These are phyloP conservation scores for Ophiocordyceps unilateralis DNA, from an alignment of 2,329 filamentous ascomycete genomes.

Conservation along the genomic window DNA sequence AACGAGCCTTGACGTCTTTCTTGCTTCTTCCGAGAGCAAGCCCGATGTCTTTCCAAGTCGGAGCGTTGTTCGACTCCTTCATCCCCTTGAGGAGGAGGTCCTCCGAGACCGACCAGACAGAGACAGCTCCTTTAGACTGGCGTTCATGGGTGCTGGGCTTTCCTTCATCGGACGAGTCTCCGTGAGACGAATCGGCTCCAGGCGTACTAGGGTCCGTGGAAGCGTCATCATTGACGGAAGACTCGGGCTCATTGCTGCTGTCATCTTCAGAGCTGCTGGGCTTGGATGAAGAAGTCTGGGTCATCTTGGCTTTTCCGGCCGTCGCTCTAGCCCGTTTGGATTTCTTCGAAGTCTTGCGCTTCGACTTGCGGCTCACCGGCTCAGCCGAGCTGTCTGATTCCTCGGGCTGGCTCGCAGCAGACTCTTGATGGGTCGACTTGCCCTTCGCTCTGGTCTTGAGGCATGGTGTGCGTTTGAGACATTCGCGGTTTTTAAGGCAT, in stretches of 20 bases:
- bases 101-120: slow-evolving; percentile 17
- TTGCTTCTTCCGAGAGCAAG: slow-evolving; percentile 10
- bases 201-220: slow-evolving; percentile 2
- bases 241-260: not conserved
- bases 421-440: not conserved
- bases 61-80: slow-evolving; percentile 11
- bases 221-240: slow-evolving; percentile 1
- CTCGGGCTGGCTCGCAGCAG: not conserved
- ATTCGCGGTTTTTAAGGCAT: not conserved
- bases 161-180: not conserved
- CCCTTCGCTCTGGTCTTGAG: not conserved
- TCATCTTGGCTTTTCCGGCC: not conserved
- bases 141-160: not conserved
- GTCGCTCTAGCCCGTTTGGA: not conserved
- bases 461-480: too few species aligned
- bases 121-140: not conserved
- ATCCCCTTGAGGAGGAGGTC: slow-evolving; percentile 16
- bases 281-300: not conserved
- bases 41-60: slow-evolving; percentile 15
- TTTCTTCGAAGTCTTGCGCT: not conserved
- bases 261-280: not conserved
- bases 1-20: slow-evolving; percentile 14
- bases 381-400: not conserved
- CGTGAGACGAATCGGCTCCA: slow-evolving; percentile 1
- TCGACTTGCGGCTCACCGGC: not conserved